These are phyloP conservation scores for Paramecium sonneborni DNA, from an alignment of 73 alveolate genomes.

Conservation along the genomic window DNA sequence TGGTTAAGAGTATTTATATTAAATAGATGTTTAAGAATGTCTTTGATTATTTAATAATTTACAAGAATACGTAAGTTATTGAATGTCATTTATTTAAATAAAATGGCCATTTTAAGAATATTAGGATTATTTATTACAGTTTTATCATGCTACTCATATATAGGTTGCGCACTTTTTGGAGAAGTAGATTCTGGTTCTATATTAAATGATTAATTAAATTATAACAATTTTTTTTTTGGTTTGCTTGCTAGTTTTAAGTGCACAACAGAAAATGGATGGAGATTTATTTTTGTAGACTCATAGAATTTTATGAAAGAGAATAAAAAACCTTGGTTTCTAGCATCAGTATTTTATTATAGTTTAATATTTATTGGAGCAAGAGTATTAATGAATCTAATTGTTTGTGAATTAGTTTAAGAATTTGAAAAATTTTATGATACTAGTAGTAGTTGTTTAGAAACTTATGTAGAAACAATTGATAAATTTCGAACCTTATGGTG, in stretches of 20 bases:
- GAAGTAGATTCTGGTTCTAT: neutral
- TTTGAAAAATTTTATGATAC: neutral
- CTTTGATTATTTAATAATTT: neutral
- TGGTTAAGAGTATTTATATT: neutral
- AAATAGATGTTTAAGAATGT: constrained; percentile 11
- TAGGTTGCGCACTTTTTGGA: constrained; percentile 22
- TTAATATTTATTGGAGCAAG: neutral
- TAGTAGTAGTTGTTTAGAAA: neutral
- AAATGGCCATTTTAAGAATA: neutral
- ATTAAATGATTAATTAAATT: constrained; percentile 18
- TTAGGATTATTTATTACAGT: constrained; percentile 37
- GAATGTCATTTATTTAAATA: neutral
- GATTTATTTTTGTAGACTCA: neutral
- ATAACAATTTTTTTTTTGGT: neutral
- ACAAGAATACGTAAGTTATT: neutral
- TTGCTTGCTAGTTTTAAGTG: neutral
- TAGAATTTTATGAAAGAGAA: neutral
- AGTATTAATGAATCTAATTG: no score
- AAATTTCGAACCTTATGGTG: constrained; percentile 42
- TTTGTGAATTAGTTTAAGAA: neutral
- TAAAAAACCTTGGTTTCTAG: neutral
- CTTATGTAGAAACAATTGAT: constrained; percentile 3
- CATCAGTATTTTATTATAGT: neutral
- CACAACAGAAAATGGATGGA: constrained; percentile 22
- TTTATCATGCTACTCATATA: constrained; percentile 3